Percentiles rank a stretch among this genome's conserved stretches.
Conservation (phyloP, 179 eudicot species). For the Sideroxylon spinosum region DNA sequence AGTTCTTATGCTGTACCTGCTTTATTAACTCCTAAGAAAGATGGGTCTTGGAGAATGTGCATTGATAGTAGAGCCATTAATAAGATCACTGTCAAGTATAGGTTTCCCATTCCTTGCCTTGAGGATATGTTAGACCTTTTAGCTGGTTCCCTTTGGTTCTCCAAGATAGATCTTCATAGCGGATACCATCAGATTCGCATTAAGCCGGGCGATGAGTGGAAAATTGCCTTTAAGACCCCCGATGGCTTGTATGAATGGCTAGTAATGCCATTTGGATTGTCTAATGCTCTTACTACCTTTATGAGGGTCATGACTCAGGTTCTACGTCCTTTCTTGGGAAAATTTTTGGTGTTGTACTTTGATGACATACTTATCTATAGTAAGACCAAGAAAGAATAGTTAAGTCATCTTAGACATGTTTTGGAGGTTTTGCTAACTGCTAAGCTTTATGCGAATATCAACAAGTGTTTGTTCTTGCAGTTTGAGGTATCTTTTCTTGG, state of each 20-base stretch:
- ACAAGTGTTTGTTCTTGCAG: not conserved
- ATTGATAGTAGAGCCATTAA: slow-evolving; percentile 3
- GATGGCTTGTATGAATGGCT: slow-evolving; percentile 9
- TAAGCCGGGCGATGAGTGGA: not conserved
- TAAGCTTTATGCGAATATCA: not conserved
- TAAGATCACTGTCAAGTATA: not conserved
- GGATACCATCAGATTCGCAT: not conserved
- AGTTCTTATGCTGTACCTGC: not conserved
- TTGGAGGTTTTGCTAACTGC: not conserved
- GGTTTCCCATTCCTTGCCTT: not conserved
- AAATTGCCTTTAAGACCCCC: slow-evolving; percentile 5
- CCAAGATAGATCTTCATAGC: slow-evolving; percentile 1
- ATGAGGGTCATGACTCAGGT: too few relatives aligned
- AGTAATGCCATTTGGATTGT: not conserved
- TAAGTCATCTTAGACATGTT: not conserved
- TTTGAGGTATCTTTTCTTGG: not conserved
- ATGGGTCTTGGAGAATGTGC: slow-evolving; percentile 7
- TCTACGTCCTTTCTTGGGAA: not conserved
- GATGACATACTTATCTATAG: not conserved
- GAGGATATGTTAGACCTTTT: not conserved
- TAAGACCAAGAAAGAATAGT: not conserved
- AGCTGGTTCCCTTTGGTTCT: not conserved
- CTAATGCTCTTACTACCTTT: too few relatives aligned
- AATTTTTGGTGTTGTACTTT: not conserved
- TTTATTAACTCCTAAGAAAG: slow-evolving; percentile 1